These are phyloP conservation scores for Talaromyces sp. DNA, from an alignment of 2,329 filamentous ascomycete species.

Conservation along the genomic window DNA sequence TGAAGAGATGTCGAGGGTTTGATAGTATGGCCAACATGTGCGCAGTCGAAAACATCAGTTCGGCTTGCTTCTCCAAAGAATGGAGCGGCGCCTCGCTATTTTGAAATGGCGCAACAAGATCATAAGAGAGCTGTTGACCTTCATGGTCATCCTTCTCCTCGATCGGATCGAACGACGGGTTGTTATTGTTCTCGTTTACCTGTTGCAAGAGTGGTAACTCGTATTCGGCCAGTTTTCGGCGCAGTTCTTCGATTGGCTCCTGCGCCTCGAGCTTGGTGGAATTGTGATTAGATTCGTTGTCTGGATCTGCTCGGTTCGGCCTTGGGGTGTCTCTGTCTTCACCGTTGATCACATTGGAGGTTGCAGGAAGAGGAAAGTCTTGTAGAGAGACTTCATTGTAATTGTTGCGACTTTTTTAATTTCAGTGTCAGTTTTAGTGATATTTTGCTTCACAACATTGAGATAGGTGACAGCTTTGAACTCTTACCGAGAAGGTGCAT, in stretches of 20 bases:
- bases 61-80: slow-evolving; percentile 59
- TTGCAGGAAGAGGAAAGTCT: slow-evolving; percentile 5
- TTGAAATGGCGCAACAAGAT: slow-evolving; percentile 31
- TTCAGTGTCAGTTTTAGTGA: not conserved
- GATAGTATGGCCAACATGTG: slow-evolving; percentile 63
- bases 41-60: slow-evolving; percentile 60
- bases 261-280: not conserved
- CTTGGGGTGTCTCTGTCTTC: not conserved
- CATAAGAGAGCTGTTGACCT: slow-evolving; percentile 23
- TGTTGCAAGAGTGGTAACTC: slow-evolving; percentile 27
- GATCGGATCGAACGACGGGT: slow-evolving; percentile 26
- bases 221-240: slow-evolving; percentile 23
- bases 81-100: slow-evolving; percentile 29
- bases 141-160: slow-evolving; percentile 24
- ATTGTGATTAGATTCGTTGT: not conserved
- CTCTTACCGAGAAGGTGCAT: not conserved
- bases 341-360: not conserved
- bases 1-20: slow-evolving; percentile 57
- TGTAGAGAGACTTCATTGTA: not conserved
- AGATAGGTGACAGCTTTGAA: not conserved
- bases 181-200: slow-evolving; percentile 23
- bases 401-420: not conserved
- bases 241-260: slow-evolving; percentile 21
- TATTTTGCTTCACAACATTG: too few species aligned
- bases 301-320: not conserved